phyloP scores from a whole-genome alignment of 2,329 filamentous ascomycete species.

The Alternaria rosae region DNA sequence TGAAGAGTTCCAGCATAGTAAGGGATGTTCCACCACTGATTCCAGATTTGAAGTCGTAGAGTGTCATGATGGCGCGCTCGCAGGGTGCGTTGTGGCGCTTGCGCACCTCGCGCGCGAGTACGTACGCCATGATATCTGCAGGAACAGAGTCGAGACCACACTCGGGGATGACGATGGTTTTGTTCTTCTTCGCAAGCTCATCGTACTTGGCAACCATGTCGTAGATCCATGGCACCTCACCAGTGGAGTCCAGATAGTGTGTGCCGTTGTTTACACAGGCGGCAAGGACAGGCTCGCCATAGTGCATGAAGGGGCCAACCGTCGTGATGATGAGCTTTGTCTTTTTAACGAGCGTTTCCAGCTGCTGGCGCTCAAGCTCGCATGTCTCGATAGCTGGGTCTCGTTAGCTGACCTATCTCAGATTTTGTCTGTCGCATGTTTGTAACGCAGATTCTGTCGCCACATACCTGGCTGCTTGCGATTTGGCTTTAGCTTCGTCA shows the following conservation, averaged over 20 bases:
- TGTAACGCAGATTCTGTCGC: background rate
- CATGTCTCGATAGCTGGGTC: conserved; percentile 50
- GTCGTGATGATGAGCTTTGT: conserved; percentile 67
- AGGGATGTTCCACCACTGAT: conserved; percentile 67
- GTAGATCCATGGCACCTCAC: conserved; percentile 69
- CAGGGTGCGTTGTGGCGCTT: conserved; percentile 60
- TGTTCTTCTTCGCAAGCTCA: conserved; percentile 64
- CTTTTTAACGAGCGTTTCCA: conserved; percentile 61
- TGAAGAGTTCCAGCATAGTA: conserved; percentile 68
- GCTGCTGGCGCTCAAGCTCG: conserved; percentile 57
- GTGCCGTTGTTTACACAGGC: conserved; percentile 71
- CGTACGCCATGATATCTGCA: conserved; percentile 63
- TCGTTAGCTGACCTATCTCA: conserved; percentile 3
- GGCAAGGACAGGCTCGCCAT: conserved; percentile 70
- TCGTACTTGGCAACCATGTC: conserved; percentile 70
- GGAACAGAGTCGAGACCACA: conserved; percentile 69
- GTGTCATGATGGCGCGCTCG: conserved; percentile 59
- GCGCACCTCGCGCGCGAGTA: conserved; percentile 62
- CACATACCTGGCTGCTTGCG: conserved; percentile 71
- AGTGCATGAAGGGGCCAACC: conserved; percentile 69
- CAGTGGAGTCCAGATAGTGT: conserved; percentile 72
- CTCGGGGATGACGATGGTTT: conserved; percentile 67
- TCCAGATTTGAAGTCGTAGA: conserved; percentile 60
- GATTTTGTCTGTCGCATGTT: background rate
- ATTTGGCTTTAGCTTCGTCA: conserved; percentile 72